A percentile compares a stretch with the other conserved stretches of the same genome.
phyloP scores from a whole-genome alignment of 306 rosid species.

The Alnus rubra region DNA sequence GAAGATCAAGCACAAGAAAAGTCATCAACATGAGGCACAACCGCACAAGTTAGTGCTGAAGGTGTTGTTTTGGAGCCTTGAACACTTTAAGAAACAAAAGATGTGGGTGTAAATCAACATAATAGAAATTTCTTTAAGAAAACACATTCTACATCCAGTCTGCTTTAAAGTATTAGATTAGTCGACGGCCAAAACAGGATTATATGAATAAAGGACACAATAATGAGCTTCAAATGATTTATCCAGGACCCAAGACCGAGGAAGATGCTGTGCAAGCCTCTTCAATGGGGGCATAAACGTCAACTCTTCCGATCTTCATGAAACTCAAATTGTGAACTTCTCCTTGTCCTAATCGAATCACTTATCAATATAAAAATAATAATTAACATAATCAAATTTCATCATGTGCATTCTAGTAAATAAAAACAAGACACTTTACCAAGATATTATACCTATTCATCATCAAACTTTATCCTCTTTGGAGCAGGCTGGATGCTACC shows the following conservation, averaged over 20 bases:
- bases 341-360: not conserved
- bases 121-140: not conserved
- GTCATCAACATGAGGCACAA: too few species aligned
- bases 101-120: not conserved
- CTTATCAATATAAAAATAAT: not conserved
- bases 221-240: not conserved
- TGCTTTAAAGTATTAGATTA: not conserved
- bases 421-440: not conserved
- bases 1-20: too few species aligned
- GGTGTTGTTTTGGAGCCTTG: not conserved
- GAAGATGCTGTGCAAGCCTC: not conserved
- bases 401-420: not conserved
- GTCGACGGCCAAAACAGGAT: not conserved
- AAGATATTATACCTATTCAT: conserved; percentile 22
- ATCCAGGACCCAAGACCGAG: not conserved
- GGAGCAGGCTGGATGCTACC: conserved; percentile 64
- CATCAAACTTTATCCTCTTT: conserved; percentile 80
- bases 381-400: not conserved
- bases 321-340: not conserved
- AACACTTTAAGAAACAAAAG: not conserved
- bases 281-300: not conserved
- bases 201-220: not conserved
- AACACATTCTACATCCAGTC: not conserved
- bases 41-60: not conserved
- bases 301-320: not conserved